Percentiles rank a stretch among this genome's conserved stretches.
Conservation (phyloP, 148 eudicot genomes). For the Silene conica region DNA sequence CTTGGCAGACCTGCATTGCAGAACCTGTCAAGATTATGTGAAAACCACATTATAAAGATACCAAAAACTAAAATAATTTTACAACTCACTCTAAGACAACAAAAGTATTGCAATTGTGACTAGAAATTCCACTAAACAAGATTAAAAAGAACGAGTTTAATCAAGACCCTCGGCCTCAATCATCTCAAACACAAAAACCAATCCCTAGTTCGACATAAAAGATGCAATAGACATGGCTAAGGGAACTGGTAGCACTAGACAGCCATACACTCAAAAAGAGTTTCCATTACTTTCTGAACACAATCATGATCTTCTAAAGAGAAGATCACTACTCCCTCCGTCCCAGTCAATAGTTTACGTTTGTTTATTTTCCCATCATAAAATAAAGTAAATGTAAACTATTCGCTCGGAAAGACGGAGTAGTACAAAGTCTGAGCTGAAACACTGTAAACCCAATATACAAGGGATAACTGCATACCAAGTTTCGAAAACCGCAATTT, state of each 20-base stretch:
- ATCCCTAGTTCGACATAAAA: not conserved
- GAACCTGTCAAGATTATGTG: constrained; percentile 62
- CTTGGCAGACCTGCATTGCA: constrained; percentile 81
- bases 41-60: constrained; percentile 26
- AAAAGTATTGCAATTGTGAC: not conserved
- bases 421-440: not conserved
- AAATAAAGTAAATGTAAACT: too few relatives aligned
- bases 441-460: not conserved
- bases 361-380: too few relatives aligned
- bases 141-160: not conserved
- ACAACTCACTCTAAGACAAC: not conserved
- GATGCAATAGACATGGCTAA: not conserved
- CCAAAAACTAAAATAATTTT: not conserved
- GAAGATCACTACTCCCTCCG: not conserved
- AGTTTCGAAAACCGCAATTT: not conserved
- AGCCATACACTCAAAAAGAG: not conserved
- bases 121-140: constrained; percentile 1
- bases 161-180: not conserved
- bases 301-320: not conserved
- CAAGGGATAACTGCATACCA: not conserved
- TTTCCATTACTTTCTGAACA: not conserved
- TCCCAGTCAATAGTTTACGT: too few relatives aligned
- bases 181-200: not conserved
- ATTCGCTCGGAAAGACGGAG: too few relatives aligned
- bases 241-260: not conserved